phyloP scores from a whole-genome alignment of 352 stramenopile species.

The Globisporangium cystogenes region DNA sequence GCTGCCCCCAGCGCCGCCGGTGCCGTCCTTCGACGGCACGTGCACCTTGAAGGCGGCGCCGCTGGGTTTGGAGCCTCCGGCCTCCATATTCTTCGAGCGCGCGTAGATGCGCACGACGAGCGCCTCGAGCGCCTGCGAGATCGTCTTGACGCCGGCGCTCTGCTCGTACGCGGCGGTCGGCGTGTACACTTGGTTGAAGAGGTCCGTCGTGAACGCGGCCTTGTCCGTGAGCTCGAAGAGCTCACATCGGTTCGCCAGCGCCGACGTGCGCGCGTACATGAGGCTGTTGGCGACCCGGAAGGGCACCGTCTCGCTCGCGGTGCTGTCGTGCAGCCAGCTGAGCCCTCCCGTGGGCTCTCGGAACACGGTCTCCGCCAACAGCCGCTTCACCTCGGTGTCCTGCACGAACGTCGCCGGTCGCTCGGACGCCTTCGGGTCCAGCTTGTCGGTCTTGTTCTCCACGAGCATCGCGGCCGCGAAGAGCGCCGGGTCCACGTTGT shows the following conservation, averaged over 20 bases:
- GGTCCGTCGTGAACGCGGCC: conserved; percentile 15
- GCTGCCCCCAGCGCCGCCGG: not conserved
- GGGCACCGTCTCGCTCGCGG: conserved; percentile 32
- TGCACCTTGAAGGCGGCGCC: conserved; percentile 37
- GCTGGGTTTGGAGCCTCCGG: conserved; percentile 39
- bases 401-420: conserved; percentile 36
- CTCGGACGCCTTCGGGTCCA: conserved; percentile 27
- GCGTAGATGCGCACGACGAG: conserved; percentile 64
- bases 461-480: conserved; percentile 62
- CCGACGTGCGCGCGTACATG: conserved; percentile 63
- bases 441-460: conserved; percentile 68
- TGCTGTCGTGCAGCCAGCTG: conserved; percentile 46
- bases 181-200: conserved; percentile 23
- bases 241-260: conserved; percentile 47
- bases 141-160: conserved; percentile 28
- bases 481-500: conserved; percentile 48
- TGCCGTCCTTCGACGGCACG: conserved; percentile 4
- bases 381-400: conserved; percentile 38
- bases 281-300: conserved; percentile 60
- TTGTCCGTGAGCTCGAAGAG: conserved; percentile 58
- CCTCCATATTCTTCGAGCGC: conserved; percentile 54
- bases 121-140: conserved; percentile 54
- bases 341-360: conserved; percentile 41
- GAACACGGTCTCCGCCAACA: conserved; percentile 40
- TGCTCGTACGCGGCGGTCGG: conserved; percentile 45